Percentiles rank a stretch among this genome's conserved stretches.
phyloP scores from a whole-genome alignment of 768 basidiomycete species.

The Tylopilus rubrobrunneus region DNA sequence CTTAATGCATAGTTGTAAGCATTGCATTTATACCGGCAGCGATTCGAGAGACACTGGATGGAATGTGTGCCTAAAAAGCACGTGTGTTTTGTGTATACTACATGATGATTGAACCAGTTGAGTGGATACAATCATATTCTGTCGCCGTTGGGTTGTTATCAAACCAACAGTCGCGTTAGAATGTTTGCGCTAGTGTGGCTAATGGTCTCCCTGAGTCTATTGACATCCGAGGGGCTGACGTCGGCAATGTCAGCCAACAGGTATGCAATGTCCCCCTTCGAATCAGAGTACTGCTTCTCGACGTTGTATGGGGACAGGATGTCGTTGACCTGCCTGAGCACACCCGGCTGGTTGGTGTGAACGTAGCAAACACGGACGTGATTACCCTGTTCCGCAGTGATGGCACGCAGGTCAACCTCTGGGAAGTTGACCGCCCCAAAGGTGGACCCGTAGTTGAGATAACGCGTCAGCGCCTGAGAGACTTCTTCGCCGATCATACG shows the following conservation, averaged over 20 bases:
- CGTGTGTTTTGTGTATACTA: slow-evolving; percentile 11
- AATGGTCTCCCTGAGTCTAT: slow-evolving; percentile 73
- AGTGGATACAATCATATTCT: slow-evolving; percentile 34
- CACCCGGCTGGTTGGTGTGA: slow-evolving; percentile 94
- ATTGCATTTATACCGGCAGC: not conserved
- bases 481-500: slow-evolving; percentile 97
- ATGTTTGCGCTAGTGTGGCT: slow-evolving; percentile 81
- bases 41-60: not conserved
- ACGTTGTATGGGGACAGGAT: slow-evolving; percentile 94
- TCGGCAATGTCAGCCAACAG: slow-evolving; percentile 96
- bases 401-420: slow-evolving; percentile 93
- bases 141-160: slow-evolving; percentile 9
- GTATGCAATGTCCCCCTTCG: slow-evolving; percentile 89
- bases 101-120: slow-evolving; percentile 43
- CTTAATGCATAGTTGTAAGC: slow-evolving; percentile 11
- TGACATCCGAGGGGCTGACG: slow-evolving; percentile 78
- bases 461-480: slow-evolving; percentile 75
- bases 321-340: slow-evolving; percentile 92
- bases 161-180: slow-evolving; percentile 80
- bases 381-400: slow-evolving; percentile 75
- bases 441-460: slow-evolving; percentile 89
- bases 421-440: slow-evolving; percentile 98
- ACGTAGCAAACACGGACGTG: slow-evolving; percentile 92
- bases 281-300: slow-evolving; percentile 99
- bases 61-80: not conserved